These are phyloP conservation scores for Silybum marianum DNA, from an alignment of 129 eudicot species.

Conservation along the genomic window DNA sequence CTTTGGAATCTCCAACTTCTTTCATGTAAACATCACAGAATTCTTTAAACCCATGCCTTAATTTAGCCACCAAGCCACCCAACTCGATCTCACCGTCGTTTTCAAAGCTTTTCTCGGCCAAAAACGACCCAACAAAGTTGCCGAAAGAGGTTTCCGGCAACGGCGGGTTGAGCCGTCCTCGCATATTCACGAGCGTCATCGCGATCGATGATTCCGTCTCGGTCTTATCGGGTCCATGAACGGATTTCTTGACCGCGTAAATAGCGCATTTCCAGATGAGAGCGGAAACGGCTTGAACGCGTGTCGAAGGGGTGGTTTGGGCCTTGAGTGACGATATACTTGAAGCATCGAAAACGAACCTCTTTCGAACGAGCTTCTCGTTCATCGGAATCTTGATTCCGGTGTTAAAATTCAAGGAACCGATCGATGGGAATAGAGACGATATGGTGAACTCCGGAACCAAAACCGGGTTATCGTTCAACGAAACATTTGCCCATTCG, in stretches of 20 bases:
- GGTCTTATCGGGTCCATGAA: background rate
- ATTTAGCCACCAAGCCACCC: conserved; percentile 1
- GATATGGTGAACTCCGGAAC: conserved; percentile 13
- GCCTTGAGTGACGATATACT: conserved; percentile 28
- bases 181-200: conserved; percentile 32
- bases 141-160: conserved; percentile 34
- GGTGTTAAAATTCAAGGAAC: conserved; percentile 17
- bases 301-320: conserved; percentile 15
- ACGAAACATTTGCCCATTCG: conserved; percentile 35
- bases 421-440: conserved; percentile 17
- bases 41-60: conserved; percentile 31
- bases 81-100: conserved; percentile 18
- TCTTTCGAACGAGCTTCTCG: conserved; percentile 23
- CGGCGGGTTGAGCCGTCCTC: conserved; percentile 29
- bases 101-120: conserved; percentile 12
- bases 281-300: conserved; percentile 37
- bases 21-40: conserved; percentile 31
- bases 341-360: conserved; percentile 25
- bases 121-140: conserved; percentile 33
- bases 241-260: conserved; percentile 17
- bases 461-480: conserved; percentile 7
- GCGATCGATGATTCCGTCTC: conserved; percentile 13
- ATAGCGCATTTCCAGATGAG: conserved; percentile 33
- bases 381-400: conserved; percentile 13
- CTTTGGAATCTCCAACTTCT: conserved; percentile 11